Conservation (phyloP, 2,329 filamentous ascomycete genomes). For the Pseudocercospora pini-densiflorae region DNA sequence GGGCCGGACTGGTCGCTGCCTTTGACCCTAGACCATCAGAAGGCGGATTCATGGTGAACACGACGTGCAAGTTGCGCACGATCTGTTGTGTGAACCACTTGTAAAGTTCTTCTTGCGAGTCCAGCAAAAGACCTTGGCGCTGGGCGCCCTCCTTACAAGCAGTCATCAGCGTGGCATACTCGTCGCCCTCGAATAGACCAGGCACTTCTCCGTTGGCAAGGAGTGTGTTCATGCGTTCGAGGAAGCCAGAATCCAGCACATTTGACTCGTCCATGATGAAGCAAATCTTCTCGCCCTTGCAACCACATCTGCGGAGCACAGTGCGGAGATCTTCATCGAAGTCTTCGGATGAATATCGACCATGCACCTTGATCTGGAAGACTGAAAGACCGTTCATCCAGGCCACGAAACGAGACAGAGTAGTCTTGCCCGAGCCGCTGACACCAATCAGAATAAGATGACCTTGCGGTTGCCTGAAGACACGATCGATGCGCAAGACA, state of each 20-base stretch:
- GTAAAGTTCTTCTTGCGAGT: slow-evolving; percentile 99
- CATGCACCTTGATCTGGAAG: slow-evolving; percentile 99
- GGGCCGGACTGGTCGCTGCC: slow-evolving; percentile 92
- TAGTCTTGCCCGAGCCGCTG: slow-evolving; percentile 98
- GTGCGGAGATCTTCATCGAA: slow-evolving; percentile 97
- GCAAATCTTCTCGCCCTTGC: slow-evolving; percentile 99
- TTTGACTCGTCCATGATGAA: slow-evolving; percentile 99
- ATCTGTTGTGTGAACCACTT: slow-evolving; percentile 99
- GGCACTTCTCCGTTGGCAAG: slow-evolving; percentile 99
- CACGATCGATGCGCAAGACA: slow-evolving; percentile 95
- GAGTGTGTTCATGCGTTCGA: slow-evolving; percentile 99
- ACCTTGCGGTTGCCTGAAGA: slow-evolving; percentile 97
- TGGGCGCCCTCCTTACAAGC: slow-evolving; percentile 98
- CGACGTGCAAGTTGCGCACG: slow-evolving; percentile 97
- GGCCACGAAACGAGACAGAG: slow-evolving; percentile 93
- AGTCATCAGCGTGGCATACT: slow-evolving; percentile 98
- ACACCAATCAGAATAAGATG: slow-evolving; percentile 99
- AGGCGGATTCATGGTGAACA: slow-evolving; percentile 99
- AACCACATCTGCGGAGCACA: slow-evolving; percentile 90
- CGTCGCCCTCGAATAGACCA: slow-evolving; percentile 98
- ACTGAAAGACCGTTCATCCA: slow-evolving; percentile 99
- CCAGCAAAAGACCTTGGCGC: slow-evolving; percentile 88
- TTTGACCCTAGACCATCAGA: slow-evolving; percentile 94
- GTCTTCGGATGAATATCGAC: slow-evolving; percentile 96
- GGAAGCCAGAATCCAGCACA: slow-evolving; percentile 95